phyloP scores from a whole-genome alignment of 1,284 basidiomycete genomes.

The Caloboletus firmus region DNA sequence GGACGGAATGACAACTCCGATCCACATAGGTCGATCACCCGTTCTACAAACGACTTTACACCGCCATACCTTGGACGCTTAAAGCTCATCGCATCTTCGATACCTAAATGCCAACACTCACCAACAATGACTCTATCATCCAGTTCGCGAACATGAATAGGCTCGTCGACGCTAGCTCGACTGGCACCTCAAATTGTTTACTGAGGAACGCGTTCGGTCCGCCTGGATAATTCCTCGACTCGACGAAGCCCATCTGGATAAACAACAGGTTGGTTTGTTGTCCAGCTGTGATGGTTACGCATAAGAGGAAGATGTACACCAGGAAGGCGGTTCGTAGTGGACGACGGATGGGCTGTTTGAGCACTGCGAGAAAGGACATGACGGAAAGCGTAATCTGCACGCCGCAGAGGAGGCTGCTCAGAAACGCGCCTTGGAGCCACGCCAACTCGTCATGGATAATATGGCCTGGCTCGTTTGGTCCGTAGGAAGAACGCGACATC shows the following conservation, averaged over 20 bases:
- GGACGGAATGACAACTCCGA: conserved; percentile 13
- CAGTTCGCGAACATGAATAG: conserved; percentile 23
- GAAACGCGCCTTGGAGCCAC: conserved; percentile 29
- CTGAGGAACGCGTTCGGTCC: conserved; percentile 25
- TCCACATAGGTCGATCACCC: conserved; percentile 13
- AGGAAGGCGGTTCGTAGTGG: conserved; percentile 15
- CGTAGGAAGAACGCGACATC: conserved; percentile 12
- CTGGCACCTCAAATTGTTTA: not conserved
- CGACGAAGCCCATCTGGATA: conserved; percentile 21
- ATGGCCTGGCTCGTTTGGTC: conserved; percentile 3
- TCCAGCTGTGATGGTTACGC: conserved; percentile 16
- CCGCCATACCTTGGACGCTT: conserved; percentile 23
- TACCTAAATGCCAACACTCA: conserved; percentile 10
- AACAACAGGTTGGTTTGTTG: conserved; percentile 15
- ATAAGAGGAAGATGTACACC: conserved; percentile 21
- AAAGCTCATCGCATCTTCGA: not conserved
- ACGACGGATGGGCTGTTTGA: conserved; percentile 13
- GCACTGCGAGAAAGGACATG: conserved; percentile 23
- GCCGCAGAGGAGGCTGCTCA: conserved; percentile 24
- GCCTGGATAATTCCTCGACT: conserved; percentile 17
- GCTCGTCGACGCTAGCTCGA: conserved; percentile 4
- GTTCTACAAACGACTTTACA: conserved; percentile 23
- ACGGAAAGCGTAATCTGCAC: conserved; percentile 24
- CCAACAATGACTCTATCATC: conserved; percentile 29
- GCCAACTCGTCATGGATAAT: conserved; percentile 13